Evolutionary conservation across 805 yeast genomes (phyloP), one percentile per base, ranked within the genome.

Genomic region (Myxozyma monticola): DNA sequence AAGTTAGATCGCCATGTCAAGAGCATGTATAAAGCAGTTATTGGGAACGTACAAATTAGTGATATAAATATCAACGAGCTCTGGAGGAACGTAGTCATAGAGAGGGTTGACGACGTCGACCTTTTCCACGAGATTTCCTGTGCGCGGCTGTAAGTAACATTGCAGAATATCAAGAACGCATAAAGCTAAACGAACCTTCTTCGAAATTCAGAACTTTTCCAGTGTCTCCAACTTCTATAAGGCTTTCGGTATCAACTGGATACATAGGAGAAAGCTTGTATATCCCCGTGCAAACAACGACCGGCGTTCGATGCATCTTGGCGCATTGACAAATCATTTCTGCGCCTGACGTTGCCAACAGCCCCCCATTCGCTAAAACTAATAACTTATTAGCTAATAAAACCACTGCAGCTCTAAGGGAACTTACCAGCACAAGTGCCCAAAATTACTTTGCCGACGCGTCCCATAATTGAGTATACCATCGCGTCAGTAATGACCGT

Each of bases 251-350:
- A 65, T 87, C 89, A 67, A 85, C 88, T 22, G 97, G 99, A 65
- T 93, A 93, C 45, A 86, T 74, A 28, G 98, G 98, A 8, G 96
- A 85, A 43, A 93, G 76, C 70, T 93, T 93, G 74, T 87, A 93
- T 48, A 91, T 75, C 40, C 98, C 99, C 1, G 97, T 89, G 42
- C 90, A 93, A 1, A 93, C 90, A 66, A 93, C 85, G 4, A 93
- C 98, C 0, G 99, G 99, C n/a, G 96, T 91, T 65, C 81, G 79
- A 68, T 87, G 91, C 64, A 88, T 96, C 65, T 86, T 87, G 24
- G 99, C 99, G 70, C 96, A 87, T 70, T 90, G 96, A 60, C 95
- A 90, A 9, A 89, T 96, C 42, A 89, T 78, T 25, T 96, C 86
- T 25, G 87, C 96, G 45, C 99, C 99, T 1, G 95, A 81, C 22